Conservation (phyloP, 139 green algal genomes). For the Dunaliella primolecta region DNA sequence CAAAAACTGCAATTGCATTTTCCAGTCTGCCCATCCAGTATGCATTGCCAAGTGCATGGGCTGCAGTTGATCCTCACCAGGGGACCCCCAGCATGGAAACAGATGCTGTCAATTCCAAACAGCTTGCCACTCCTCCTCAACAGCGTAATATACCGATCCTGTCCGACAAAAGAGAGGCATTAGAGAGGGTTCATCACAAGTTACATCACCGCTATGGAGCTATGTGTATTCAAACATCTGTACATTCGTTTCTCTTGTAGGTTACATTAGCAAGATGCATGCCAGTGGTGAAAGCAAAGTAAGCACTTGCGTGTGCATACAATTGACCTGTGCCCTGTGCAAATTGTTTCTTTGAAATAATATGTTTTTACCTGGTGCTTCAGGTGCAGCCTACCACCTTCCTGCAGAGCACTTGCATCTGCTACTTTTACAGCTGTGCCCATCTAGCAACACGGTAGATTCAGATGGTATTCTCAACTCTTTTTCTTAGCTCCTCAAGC, state of each 20-base stretch:
- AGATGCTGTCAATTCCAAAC: slow-evolving; percentile 52
- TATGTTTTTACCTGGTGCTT: slow-evolving; percentile 31
- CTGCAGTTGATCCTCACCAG: no score
- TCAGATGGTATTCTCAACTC: no score
- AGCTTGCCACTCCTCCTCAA: slow-evolving; percentile 35
- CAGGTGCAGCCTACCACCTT: slow-evolving; percentile 30
- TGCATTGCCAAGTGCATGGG: background rate
- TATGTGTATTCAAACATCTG: background rate
- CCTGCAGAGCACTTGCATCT: slow-evolving; percentile 8
- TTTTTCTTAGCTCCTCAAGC: no score
- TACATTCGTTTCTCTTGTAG: background rate
- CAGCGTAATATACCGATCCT: slow-evolving; percentile 54
- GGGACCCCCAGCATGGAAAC: slow-evolving; percentile 60
- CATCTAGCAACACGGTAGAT: no score
- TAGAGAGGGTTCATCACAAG: no score
- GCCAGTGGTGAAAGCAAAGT: no score
- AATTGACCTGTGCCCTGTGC: no score
- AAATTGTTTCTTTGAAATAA: no score
- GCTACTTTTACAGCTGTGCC: slow-evolving; percentile 6
- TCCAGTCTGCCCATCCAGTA: background rate
- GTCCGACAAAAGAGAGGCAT: background rate
- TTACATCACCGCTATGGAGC: no score
- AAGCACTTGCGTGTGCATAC: no score
- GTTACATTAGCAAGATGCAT: no score
- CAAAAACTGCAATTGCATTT: background rate